Percentiles rank a stretch among this genome's conserved stretches.
Evolutionary conservation across 2,329 filamentous ascomycete genomes (phyloP).

Genomic region (Colletotrichum magnum): DNA sequence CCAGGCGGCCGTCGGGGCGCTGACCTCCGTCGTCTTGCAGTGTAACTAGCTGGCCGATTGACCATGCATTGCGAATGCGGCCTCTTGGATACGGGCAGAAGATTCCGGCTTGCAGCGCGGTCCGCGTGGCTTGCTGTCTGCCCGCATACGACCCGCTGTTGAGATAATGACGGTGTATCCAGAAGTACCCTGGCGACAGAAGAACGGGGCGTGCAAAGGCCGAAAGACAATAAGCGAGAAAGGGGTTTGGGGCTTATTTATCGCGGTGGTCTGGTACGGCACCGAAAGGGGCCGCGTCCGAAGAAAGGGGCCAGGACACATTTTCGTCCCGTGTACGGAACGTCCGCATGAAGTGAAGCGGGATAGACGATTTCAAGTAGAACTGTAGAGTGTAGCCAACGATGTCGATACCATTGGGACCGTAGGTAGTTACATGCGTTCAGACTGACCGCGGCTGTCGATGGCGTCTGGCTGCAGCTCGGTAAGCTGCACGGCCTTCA

Average conservation of each 20-base stretch:
- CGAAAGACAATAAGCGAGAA: not conserved
- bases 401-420: not conserved
- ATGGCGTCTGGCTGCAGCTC: constrained; percentile 6
- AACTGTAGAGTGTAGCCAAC: not conserved
- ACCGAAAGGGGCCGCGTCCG: not conserved
- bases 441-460: not conserved
- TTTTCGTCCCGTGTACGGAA: not conserved
- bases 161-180: not conserved
- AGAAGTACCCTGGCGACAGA: not conserved
- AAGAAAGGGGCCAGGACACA: not conserved
- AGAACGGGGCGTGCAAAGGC: not conserved
- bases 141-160: not conserved
- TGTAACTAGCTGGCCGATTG: not conserved
- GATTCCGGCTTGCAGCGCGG: not conserved
- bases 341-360: constrained; percentile 3
- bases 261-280: not conserved
- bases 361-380: not conserved
- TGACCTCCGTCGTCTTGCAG: constrained; percentile 21
- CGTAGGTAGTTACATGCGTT: not conserved
- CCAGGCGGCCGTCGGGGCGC: constrained; percentile 16
- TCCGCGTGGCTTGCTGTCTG: not conserved
- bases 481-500: constrained; percentile 12
- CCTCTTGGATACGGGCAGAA: not conserved
- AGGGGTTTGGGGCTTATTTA: not conserved
- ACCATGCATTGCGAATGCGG: not conserved